Evolutionary conservation across 345 rosid species (phyloP), one percentile per base, ranked within the genome.

Genomic region (Excoecaria agallocha): DNA sequence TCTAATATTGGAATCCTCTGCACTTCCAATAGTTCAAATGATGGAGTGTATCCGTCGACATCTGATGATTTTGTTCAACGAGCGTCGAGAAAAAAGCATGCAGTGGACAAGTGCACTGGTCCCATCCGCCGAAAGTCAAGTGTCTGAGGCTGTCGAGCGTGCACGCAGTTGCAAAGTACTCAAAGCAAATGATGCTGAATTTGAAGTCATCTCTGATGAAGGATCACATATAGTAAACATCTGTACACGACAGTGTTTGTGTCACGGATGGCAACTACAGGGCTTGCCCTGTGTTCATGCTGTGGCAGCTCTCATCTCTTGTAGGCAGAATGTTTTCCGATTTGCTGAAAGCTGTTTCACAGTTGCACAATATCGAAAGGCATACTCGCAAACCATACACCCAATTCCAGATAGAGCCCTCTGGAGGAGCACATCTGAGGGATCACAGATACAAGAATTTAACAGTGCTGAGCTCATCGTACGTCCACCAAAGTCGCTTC

Each of bases 281-380:
- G 98, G 97, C 45, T 77, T 94, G 76, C 98, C 98, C 17, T 94
- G 98, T 60, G 94, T 96, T 20, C 98, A 94, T 50, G 98, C 97
- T 0, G 98, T 89, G 60, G 92, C 97, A 0, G 98, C 98, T 24
- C 93, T 94, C 62, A 88, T 90, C 51, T 94, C 92, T 56, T 94
- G 98, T 85, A 82, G 95, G 82, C 98, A 94, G 88, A 94, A 92
- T 73, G 98, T 94, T 41, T 94, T 89, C 73, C 82, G 97, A 52
- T 92, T 92, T 70, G 88, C 98, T 0, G 97, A 94, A 85, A 92
- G 92, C 71, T 92, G 94, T 79, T 94, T 94, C 87, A 92, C 97
- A 1, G 96, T 92, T 17, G 97, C 98, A 59, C 91, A 90, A 9
- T 92, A 92, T 70, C 78, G 96, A 63, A 94, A 90, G 85, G 87